Evolutionary conservation across 108 stramenopile genomes (phyloP).

Genomic region (Nitzschia sp.): DNA sequence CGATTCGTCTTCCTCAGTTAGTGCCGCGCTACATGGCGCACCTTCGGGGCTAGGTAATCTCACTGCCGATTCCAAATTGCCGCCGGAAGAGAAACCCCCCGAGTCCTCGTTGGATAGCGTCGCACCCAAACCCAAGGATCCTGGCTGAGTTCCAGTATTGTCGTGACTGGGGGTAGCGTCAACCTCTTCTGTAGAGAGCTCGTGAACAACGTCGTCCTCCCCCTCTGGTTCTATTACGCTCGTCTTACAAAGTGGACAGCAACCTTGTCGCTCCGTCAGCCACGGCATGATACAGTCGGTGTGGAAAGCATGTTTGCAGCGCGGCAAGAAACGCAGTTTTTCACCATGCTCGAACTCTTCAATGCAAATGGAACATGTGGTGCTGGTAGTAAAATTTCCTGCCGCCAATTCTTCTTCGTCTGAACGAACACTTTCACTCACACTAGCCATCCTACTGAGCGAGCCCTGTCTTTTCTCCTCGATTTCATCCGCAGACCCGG

Average conservation of each 20-base stretch:
- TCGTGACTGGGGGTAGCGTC: background rate
- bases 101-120: too few species aligned
- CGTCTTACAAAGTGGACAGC: conserved; percentile 73
- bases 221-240: conserved; percentile 21
- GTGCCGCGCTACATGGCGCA: too few species aligned
- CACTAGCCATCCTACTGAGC: background rate
- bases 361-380: conserved; percentile 89
- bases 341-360: conserved; percentile 87
- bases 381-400: conserved; percentile 20
- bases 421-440: background rate
- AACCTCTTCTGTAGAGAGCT: background rate
- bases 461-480: background rate
- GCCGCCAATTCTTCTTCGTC: background rate
- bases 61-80: too few species aligned
- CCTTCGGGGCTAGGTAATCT: too few species aligned
- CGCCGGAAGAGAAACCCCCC: too few species aligned
- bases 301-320: conserved; percentile 84
- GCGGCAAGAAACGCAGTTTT: conserved; percentile 70
- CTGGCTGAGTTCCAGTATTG: background rate
- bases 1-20: too few species aligned
- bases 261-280: conserved; percentile 74
- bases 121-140: background rate
- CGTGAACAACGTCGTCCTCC: background rate
- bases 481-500: conserved; percentile 7
- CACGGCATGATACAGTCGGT: conserved; percentile 82